These are phyloP conservation scores for Yamadazyma paraphyllophila DNA, from an alignment of 805 yeast species.

Conservation along the genomic window DNA sequence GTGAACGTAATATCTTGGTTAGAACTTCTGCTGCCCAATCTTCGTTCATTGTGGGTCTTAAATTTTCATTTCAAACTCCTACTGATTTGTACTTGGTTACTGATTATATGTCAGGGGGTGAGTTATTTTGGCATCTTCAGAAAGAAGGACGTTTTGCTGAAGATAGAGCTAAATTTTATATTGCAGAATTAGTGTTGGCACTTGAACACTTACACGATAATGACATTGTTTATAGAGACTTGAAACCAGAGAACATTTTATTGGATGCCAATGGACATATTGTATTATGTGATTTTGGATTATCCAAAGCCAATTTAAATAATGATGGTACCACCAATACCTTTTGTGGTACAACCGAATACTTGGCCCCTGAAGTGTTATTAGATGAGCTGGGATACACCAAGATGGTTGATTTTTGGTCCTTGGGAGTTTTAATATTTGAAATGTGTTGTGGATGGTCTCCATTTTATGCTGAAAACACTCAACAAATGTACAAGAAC, in stretches of 20 bases:
- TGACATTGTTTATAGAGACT: slow-evolving; percentile 93
- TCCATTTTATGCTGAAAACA: slow-evolving; percentile 95
- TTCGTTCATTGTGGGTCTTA: slow-evolving; percentile 93
- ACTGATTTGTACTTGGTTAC: slow-evolving; percentile 89
- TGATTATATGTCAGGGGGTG: slow-evolving; percentile 98
- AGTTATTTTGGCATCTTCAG: slow-evolving; percentile 93
- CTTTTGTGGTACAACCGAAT: slow-evolving; percentile 98
- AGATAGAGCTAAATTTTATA: slow-evolving; percentile 93
- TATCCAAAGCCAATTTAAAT: slow-evolving; percentile 87
- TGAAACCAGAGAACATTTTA: slow-evolving; percentile 94
- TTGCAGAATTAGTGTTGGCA: slow-evolving; percentile 92
- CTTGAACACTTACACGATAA: slow-evolving; percentile 93
- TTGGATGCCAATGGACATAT: slow-evolving; percentile 97
- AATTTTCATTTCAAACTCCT: slow-evolving; percentile 95
- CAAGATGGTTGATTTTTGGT: slow-evolving; percentile 99
- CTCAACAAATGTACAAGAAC: slow-evolving; percentile 98
- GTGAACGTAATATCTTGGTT: slow-evolving; percentile 92
- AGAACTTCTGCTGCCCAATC: slow-evolving; percentile 85
- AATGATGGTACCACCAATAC: slow-evolving; percentile 91
- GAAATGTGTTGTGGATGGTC: slow-evolving; percentile 99
- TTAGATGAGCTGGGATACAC: slow-evolving; percentile 96
- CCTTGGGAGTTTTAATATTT: slow-evolving; percentile 91
- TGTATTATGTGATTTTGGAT: slow-evolving; percentile 95
- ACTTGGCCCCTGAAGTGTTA: slow-evolving; percentile 94
- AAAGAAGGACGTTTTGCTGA: slow-evolving; percentile 93